Evolutionary conservation across 2,329 filamentous ascomycete species (phyloP), one percentile per base, ranked within the genome.

Genomic region (Penicillium sp.): DNA sequence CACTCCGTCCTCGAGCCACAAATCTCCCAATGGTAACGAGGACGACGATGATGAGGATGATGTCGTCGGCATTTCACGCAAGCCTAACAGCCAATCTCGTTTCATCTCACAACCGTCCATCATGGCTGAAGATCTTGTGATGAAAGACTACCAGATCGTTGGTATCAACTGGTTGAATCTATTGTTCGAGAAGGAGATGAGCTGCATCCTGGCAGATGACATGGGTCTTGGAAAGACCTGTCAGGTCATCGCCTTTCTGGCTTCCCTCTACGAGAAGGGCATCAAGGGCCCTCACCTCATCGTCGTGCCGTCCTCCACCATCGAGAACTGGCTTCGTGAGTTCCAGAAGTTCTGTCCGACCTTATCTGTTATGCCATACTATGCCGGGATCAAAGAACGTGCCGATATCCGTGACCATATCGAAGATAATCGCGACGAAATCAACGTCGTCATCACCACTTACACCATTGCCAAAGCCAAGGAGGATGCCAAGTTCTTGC

Each of bases 201-300:
- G 88, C 37, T 91, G 89, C 52, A 97, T 98, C 46, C 75, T 98
- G 14, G 93, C 93, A 1, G 93, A 98, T 64, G 93, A 98, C 64
- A 98, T 98, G 93, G 93, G 75, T 37, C 74, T 91, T 32, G 93
- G 93, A 37, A 98, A 98, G 75, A 98, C 93, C 0, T 96, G 89
- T 59, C 91, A 98, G 62, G 89, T 97, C 51, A 95, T 98, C 57
- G 84, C 89, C 0, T 89, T 98, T 60, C 77, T 98, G 37, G 86
- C 89, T 13, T 85, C 95, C 59, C 74, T 98, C 22, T 82, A 87
- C 13, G 82, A 89, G 61, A 80, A 80, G 24, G 81, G 71, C 52
- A 77, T 72, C 63, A 81, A 62, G 74, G 89, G 87, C 61, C 89
- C 74, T 73, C 82, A 95, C 64, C 72, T 98, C 28, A 80, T 98